These are phyloP conservation scores for Euphorbia celastroides DNA, from an alignment of 441 rosid genomes.

Conservation along the genomic window DNA sequence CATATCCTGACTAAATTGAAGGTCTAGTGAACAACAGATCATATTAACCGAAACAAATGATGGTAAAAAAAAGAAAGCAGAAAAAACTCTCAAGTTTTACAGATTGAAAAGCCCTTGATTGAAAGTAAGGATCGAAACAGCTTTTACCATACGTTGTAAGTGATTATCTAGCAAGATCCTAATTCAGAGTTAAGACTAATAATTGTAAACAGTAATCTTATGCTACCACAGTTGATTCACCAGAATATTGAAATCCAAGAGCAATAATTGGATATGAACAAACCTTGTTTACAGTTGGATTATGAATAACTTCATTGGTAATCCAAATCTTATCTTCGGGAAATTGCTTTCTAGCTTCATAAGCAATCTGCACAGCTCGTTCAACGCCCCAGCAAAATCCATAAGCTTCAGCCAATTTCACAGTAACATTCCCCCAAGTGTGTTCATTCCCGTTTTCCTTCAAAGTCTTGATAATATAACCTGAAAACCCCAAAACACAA, in stretches of 20 bases:
- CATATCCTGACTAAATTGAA: neutral
- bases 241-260: conserved; percentile 6
- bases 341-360: conserved; percentile 85
- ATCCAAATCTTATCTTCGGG: conserved; percentile 81
- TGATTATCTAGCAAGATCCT: too few species aligned
- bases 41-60: conserved; percentile 2
- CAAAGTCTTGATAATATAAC: conserved; percentile 74
- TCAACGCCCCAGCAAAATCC: conserved; percentile 98
- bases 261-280: neutral
- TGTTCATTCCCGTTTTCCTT: conserved; percentile 64
- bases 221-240: too few species aligned
- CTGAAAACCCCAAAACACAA: conserved; percentile 32
- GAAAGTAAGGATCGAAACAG: too few species aligned
- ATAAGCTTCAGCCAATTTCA: conserved; percentile 80
- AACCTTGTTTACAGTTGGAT: conserved; percentile 90
- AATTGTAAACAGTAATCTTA: too few species aligned
- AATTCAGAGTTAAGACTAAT: too few species aligned
- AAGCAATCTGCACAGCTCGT: conserved; percentile 97
- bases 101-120: too few species aligned
- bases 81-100: too few species aligned
- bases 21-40: neutral
- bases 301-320: conserved; percentile 92
- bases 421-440: conserved; percentile 83
- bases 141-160: too few species aligned
- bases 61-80: too few species aligned